A percentile compares a stretch with the other conserved stretches of the same genome.
Evolutionary conservation across 306 rosid genomes (phyloP).

Genomic region (Prunus dulcis): DNA sequence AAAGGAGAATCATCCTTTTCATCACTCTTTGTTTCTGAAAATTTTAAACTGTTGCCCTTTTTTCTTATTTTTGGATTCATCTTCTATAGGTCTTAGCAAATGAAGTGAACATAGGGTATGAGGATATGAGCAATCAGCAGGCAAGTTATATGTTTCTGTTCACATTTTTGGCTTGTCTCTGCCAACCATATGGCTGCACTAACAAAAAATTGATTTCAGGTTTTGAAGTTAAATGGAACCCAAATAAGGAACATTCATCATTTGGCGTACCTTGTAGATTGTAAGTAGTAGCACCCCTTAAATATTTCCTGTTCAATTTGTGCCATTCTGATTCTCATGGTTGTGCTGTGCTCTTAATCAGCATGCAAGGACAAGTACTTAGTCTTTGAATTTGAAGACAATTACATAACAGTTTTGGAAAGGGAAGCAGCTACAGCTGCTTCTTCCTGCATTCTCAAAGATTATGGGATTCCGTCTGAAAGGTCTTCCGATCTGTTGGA

Average conservation of each 20-base stretch:
- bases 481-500: constrained; percentile 75
- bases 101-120: constrained; percentile 90
- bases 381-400: constrained; percentile 84
- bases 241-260: constrained; percentile 78
- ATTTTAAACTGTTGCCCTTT: neutral
- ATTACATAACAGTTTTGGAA: constrained; percentile 74
- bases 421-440: constrained; percentile 63
- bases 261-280: constrained; percentile 83
- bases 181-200: constrained; percentile 3
- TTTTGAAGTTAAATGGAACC: constrained; percentile 75
- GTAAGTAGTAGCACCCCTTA: constrained; percentile 45
- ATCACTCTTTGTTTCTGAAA: neutral
- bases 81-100: constrained; percentile 73
- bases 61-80: neutral
- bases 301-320: constrained; percentile 2
- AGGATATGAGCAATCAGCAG: constrained; percentile 95
- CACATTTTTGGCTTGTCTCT: constrained; percentile 11
- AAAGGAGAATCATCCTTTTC: neutral
- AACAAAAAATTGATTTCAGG: constrained; percentile 46
- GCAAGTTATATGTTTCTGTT: constrained; percentile 36
- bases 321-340: constrained; percentile 17
- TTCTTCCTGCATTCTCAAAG: constrained; percentile 67
- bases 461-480: constrained; percentile 82
- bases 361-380: constrained; percentile 78
- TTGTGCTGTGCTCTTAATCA: constrained; percentile 37